Evolutionary conservation across 2,329 filamentous ascomycete species (phyloP).

Genomic region (Dactylonectria estremocensis): DNA sequence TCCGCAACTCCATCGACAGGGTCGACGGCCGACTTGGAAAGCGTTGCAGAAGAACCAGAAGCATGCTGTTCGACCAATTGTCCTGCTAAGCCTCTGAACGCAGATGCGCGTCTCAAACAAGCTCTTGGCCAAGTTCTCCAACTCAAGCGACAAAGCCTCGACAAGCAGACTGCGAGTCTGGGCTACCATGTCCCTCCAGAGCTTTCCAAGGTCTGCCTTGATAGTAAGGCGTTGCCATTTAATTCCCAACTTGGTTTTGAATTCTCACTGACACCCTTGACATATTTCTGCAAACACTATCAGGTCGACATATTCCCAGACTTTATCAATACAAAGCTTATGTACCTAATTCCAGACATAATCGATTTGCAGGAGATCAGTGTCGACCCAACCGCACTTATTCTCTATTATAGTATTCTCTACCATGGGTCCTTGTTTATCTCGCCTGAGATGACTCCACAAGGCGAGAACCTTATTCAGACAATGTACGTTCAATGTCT

Average conservation of each 20-base stretch:
- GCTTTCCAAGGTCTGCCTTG: not conserved
- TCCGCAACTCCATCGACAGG: not conserved
- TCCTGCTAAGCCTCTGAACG: not conserved
- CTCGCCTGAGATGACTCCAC: not conserved
- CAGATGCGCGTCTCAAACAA: slow-evolving; percentile 10
- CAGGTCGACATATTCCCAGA: slow-evolving; percentile 17
- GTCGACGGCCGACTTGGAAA: not conserved
- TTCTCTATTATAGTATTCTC: slow-evolving; percentile 21
- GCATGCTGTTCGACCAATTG: not conserved
- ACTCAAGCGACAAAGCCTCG: not conserved
- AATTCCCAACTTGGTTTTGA: not conserved
- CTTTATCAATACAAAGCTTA: slow-evolving; percentile 25
- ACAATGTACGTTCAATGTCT: slow-evolving; percentile 11
- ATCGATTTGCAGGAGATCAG: slow-evolving; percentile 14
- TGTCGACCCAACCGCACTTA: slow-evolving; percentile 10
- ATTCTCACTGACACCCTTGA: not conserved
- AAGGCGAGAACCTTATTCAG: slow-evolving; percentile 3
- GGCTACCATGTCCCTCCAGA: not conserved
- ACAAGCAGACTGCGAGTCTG: not conserved
- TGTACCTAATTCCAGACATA: slow-evolving; percentile 15
- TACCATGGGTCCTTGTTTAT: slow-evolving; percentile 17
- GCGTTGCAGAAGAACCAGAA: not conserved
- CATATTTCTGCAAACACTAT: slow-evolving; percentile 18
- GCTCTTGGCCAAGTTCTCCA: not conserved
- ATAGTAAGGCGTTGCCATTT: not conserved